Percentiles rank a stretch among this genome's conserved stretches.
Evolutionary conservation across 331 rosid species (phyloP).

Genomic region (Prunus yedoensis): DNA sequence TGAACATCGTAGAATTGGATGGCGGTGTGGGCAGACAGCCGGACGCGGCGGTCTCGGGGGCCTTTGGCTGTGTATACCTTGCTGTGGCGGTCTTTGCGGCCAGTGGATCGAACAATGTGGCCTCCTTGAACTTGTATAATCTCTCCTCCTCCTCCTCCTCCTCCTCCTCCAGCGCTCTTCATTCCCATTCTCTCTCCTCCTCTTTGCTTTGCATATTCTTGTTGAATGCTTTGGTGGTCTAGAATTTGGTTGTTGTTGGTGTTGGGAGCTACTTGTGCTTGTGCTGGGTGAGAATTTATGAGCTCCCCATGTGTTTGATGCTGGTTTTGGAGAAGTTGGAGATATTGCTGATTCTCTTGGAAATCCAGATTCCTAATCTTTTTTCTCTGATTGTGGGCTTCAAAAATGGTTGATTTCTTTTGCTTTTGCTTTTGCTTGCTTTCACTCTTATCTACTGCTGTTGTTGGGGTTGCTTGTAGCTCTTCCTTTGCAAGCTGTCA

Average conservation of each 20-base stretch:
- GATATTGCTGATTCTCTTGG: constrained; percentile 31
- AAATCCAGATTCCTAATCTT: constrained; percentile 41
- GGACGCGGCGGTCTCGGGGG: constrained; percentile 75
- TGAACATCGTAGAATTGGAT: constrained; percentile 90
- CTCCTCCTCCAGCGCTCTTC: constrained; percentile 60
- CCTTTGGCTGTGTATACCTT: constrained; percentile 91
- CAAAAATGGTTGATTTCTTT: constrained; percentile 16
- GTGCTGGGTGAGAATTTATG: neutral
- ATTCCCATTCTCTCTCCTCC: constrained; percentile 44
- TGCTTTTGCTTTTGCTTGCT: constrained; percentile 8
- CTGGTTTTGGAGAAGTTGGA: constrained; percentile 31
- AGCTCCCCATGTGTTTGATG: neutral
- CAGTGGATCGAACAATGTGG: constrained; percentile 78
- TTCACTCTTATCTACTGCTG: neutral
- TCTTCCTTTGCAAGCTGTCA: constrained; percentile 29
- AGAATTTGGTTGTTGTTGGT: neutral
- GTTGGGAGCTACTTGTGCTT: constrained; percentile 12
- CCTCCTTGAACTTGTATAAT: constrained; percentile 86
- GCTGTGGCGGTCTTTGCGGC: constrained; percentile 78
- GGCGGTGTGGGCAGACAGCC: constrained; percentile 85
- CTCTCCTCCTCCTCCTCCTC: constrained; percentile 55
- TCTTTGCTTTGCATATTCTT: constrained; percentile 18
- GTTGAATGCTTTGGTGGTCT: constrained; percentile 1
- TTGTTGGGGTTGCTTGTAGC: constrained; percentile 27
- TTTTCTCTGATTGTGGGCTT: constrained; percentile 15